Percentiles rank a stretch among this genome's conserved stretches.
phyloP scores from a whole-genome alignment of 2,329 filamentous ascomycete species.

The Beauveria australis region DNA sequence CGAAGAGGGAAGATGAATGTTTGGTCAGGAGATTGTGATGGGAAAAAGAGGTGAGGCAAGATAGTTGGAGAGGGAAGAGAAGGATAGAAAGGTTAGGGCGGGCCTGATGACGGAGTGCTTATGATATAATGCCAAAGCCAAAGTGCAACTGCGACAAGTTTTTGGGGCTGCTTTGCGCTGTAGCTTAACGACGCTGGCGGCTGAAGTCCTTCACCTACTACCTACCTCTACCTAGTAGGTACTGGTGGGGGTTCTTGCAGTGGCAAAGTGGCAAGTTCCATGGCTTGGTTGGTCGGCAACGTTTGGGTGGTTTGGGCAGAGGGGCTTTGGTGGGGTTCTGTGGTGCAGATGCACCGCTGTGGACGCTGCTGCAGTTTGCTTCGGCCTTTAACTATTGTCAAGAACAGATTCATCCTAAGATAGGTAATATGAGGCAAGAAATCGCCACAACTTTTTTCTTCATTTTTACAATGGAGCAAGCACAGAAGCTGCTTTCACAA shows the following conservation, averaged over 20 bases:
- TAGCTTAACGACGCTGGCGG: neutral
- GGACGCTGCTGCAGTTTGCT: neutral
- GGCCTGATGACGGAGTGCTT: constrained; percentile 8
- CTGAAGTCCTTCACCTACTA: neutral
- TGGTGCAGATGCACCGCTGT: neutral
- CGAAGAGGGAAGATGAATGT: neutral
- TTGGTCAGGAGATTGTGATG: constrained; percentile 4
- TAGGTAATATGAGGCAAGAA: too few species aligned
- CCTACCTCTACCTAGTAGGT: too few species aligned
- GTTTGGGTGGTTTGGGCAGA: neutral
- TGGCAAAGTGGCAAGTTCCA: neutral
- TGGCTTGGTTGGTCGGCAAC: neutral
- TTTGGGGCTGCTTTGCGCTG: neutral
- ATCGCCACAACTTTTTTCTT: too few species aligned
- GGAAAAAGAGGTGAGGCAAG: neutral
- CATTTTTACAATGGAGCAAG: too few species aligned
- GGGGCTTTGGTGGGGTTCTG: neutral
- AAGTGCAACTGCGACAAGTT: neutral
- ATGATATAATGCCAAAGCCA: constrained; percentile 4
- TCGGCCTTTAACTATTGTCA: too few species aligned
- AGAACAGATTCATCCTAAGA: too few species aligned
- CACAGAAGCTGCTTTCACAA: too few species aligned
- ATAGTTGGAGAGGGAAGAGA: constrained; percentile 7
- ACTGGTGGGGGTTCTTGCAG: neutral
- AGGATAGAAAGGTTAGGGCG: constrained; percentile 1